Evolutionary conservation across 352 stramenopile species (phyloP), one percentile per base, ranked within the genome.

Genomic region (Hyaloperonospora brassicae): DNA sequence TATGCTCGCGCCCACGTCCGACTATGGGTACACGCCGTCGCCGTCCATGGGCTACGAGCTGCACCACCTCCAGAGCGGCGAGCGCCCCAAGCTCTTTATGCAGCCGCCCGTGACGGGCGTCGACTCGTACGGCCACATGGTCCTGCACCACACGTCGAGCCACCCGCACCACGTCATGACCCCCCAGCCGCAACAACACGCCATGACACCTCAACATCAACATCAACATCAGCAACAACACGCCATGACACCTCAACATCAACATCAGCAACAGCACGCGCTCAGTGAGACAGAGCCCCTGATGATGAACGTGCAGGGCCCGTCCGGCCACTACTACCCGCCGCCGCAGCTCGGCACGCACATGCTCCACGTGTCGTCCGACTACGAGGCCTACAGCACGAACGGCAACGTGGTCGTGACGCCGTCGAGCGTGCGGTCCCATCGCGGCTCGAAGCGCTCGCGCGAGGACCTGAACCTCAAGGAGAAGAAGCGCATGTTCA

Each of bases 401-500:
- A 73, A 68, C 42, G 59, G 58, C 45, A 34, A 57, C 8, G 68
- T 17, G 17, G 17, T 74, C 4, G 64, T 71, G 12, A 84, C 76
- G 36, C 71, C 68, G 1, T 72, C 69, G 0, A 62, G 47, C 23
- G 52, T 62, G 0, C 61, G 60, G 84, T 24, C 73, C 76, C 0
- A 38, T 73, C 3, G 68, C 64, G 25, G 30, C 47, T 35, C 75
- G 12, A 87, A 85, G 54, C 79, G 80, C 36, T 88, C 74, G 2
- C 74, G 82, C 10, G 78, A 93, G 50, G 82, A 90, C 50, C 66
- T 93, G 2, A 93, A 93, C 51, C 34, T 86, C 7, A 90, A 90
- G 66, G 82, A 93, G 62, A 93, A 93, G 69, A 89, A 89, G 71
- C 79, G 82, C 61, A 90, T 93, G 82, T 90, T 89, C 55, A 93